A percentile compares a stretch with the other conserved stretches of the same genome.
Conservation (phyloP, 768 basidiomycete species). For the Tricholoma saponaceum region DNA sequence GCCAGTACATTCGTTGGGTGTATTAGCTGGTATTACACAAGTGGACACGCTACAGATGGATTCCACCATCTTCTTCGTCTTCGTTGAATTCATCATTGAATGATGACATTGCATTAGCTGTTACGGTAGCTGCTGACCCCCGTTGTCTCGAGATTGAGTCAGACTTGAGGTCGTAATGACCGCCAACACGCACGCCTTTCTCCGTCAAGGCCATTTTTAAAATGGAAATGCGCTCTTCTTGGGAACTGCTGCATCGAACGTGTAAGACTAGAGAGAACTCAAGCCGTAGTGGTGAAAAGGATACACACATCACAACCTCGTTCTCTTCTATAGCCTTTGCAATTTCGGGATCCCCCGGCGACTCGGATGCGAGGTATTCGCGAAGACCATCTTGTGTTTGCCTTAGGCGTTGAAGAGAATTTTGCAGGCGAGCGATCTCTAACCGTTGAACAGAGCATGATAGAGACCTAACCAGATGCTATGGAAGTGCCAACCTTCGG, state of each 20-base stretch:
- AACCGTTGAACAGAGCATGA: slow-evolving; percentile 5
- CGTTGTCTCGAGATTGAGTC: not conserved
- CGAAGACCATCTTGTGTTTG: slow-evolving; percentile 58
- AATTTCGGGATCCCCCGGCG: slow-evolving; percentile 47
- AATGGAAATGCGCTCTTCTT: slow-evolving; percentile 72
- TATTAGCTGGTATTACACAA: slow-evolving; percentile 8
- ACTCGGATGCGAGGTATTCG: slow-evolving; percentile 37
- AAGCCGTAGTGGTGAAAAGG: not conserved
- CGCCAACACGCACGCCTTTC: slow-evolving; percentile 48
- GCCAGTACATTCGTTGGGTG: not conserved
- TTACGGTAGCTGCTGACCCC: not conserved
- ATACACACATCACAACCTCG: slow-evolving; percentile 59
- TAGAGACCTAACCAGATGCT: not conserved
- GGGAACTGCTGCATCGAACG: slow-evolving; percentile 54
- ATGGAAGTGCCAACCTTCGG: slow-evolving; percentile 50
- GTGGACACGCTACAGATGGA: slow-evolving; percentile 17
- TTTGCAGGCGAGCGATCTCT: slow-evolving; percentile 76
- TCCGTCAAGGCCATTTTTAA: slow-evolving; percentile 60
- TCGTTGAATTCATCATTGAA: not conserved
- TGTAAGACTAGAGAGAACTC: not conserved
- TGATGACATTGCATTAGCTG: not conserved
- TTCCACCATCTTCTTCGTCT: slow-evolving; percentile 12
- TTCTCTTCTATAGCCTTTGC: slow-evolving; percentile 66
- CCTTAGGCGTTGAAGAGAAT: slow-evolving; percentile 61
- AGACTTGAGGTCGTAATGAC: slow-evolving; percentile 41